A percentile compares a stretch with the other conserved stretches of the same genome.
These are phyloP conservation scores for Backusella parvicylindrica DNA, from an alignment of 192 early-diverging fungal species.

Conservation along the genomic window DNA sequence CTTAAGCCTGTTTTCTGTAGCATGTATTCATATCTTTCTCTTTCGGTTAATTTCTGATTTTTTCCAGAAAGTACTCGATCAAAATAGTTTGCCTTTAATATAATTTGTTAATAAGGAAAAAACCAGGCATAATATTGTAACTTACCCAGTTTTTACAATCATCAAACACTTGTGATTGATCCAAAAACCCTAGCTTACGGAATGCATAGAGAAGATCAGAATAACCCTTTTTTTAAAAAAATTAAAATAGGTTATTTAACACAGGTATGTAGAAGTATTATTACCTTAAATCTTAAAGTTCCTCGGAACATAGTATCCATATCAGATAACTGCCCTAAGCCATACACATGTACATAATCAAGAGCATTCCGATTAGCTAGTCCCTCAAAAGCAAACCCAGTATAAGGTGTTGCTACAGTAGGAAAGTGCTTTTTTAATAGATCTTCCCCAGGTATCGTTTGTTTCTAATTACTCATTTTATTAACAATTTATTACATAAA, in stretches of 20 bases:
- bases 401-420: constrained; percentile 68
- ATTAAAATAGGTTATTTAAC: neutral
- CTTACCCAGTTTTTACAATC: constrained; percentile 41
- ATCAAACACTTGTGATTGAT: constrained; percentile 37
- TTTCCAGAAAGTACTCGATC: constrained; percentile 36
- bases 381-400: constrained; percentile 91
- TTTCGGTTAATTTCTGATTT: neutral
- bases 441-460: constrained; percentile 61
- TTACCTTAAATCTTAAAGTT: constrained; percentile 81
- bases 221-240: constrained; percentile 58
- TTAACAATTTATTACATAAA: neutral
- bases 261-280: constrained; percentile 2
- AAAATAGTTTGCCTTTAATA: constrained; percentile 38
- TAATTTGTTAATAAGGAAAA: neutral
- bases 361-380: constrained; percentile 93
- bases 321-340: constrained; percentile 62
- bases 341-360: constrained; percentile 83
- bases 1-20: constrained; percentile 38
- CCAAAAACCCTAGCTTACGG: constrained; percentile 75
- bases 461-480: constrained; percentile 34
- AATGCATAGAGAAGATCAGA: constrained; percentile 83
- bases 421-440: constrained; percentile 71
- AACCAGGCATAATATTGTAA: neutral
- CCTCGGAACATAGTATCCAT: constrained; percentile 94
- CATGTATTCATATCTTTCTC: constrained; percentile 20